Conservation (phyloP, 805 yeast genomes). For the Kodamaea sagamina region DNA sequence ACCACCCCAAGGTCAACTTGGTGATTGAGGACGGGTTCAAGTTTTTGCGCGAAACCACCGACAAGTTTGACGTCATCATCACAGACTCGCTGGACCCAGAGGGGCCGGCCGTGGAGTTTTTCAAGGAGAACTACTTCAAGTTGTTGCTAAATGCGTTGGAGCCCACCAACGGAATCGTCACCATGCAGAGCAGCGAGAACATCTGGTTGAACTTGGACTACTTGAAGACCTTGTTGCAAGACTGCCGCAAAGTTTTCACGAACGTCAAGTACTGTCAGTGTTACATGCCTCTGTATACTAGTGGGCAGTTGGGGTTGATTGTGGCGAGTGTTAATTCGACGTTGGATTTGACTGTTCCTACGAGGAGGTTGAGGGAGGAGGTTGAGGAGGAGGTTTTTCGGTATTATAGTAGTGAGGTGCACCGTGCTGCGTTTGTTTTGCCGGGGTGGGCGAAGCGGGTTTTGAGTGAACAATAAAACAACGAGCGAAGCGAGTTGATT, state of each 20-base stretch:
- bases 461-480: conserved; percentile 19
- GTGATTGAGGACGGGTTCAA: conserved; percentile 83
- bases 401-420: conserved; percentile 69
- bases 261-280: conserved; percentile 70
- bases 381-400: conserved; percentile 52
- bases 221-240: conserved; percentile 47
- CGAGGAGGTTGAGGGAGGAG: conserved; percentile 45
- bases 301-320: conserved; percentile 83
- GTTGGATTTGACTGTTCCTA: conserved; percentile 51
- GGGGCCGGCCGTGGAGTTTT: conserved; percentile 91
- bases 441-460: conserved; percentile 73
- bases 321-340: conserved; percentile 61
- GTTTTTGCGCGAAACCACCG: conserved; percentile 51
- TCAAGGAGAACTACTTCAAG: conserved; percentile 74
- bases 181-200: conserved; percentile 77
- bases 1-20: conserved; percentile 65
- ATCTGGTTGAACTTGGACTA: conserved; percentile 70
- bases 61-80: conserved; percentile 77
- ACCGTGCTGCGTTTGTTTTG: conserved; percentile 69
- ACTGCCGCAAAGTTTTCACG: conserved; percentile 57
- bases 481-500: too few species aligned
- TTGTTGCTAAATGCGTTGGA: conserved; percentile 64
- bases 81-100: conserved; percentile 95
- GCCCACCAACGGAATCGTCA: conserved; percentile 60
- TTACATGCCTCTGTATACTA: conserved; percentile 84